Conservation (phyloP, 306 rosid species). For the Carpinus viminea region DNA sequence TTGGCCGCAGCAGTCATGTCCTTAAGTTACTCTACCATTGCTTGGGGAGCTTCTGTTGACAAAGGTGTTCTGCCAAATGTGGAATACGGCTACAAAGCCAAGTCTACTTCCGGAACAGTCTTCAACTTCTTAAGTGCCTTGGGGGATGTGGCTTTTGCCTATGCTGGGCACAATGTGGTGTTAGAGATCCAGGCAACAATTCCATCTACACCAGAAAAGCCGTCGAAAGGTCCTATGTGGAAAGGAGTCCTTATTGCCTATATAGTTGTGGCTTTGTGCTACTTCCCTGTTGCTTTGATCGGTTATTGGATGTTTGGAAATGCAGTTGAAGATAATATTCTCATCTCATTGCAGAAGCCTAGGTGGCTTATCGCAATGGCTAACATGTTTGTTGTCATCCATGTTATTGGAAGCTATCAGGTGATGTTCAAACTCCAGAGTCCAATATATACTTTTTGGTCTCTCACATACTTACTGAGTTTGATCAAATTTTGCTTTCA, state of each 20-base stretch:
- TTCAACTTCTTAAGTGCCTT: slow-evolving; percentile 71
- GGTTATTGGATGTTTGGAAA: slow-evolving; percentile 84
- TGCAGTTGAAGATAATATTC: slow-evolving; percentile 49
- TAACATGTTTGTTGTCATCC: slow-evolving; percentile 86
- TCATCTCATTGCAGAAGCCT: slow-evolving; percentile 65
- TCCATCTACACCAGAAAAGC: slow-evolving; percentile 86
- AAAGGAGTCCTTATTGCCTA: slow-evolving; percentile 85
- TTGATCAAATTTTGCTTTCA: neutral
- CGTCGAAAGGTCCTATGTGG: slow-evolving; percentile 97
- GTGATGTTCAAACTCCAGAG: slow-evolving; percentile 28
- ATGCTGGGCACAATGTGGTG: slow-evolving; percentile 97
- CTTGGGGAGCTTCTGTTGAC: slow-evolving; percentile 62
- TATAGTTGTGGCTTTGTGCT: slow-evolving; percentile 80
- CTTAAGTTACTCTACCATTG: slow-evolving; percentile 83
- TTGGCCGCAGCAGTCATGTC: slow-evolving; percentile 56
- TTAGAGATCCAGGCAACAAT: slow-evolving; percentile 95
- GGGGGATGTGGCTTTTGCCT: slow-evolving; percentile 84
- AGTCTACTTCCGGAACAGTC: slow-evolving; percentile 46
- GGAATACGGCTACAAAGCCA: slow-evolving; percentile 50
- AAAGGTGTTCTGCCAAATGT: slow-evolving; percentile 70
- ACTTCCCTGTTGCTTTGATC: slow-evolving; percentile 86
- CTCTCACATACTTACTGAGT: neutral
- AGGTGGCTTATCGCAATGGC: slow-evolving; percentile 80
- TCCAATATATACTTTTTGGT: neutral
- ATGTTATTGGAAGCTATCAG: slow-evolving; percentile 95